These are phyloP conservation scores for Ilyonectria sp. DNA, from an alignment of 2,329 filamentous ascomycete species.

Conservation along the genomic window DNA sequence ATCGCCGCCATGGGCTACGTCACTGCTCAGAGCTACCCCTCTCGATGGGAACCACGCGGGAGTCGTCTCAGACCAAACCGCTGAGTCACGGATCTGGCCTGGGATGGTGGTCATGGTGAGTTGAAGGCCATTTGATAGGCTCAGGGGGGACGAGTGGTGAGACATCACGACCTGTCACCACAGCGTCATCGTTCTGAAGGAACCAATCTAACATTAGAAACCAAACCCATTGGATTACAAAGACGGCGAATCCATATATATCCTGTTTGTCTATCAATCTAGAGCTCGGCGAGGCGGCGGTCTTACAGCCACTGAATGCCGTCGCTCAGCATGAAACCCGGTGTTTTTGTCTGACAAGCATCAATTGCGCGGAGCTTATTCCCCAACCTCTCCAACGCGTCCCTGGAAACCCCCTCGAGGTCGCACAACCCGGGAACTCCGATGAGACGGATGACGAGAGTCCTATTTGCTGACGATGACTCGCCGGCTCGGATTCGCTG, in stretches of 20 bases:
- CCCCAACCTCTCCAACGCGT: not conserved
- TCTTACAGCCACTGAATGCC: not conserved
- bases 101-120: constrained; percentile 16
- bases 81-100: constrained; percentile 9
- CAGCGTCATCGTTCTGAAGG: constrained; percentile 14
- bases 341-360: constrained; percentile 5
- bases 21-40: constrained; percentile 2
- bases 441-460: constrained; percentile 7
- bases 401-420: not conserved
- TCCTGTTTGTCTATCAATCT: not conserved
- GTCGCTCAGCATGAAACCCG: not conserved
- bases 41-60: not conserved
- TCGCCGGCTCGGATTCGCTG: constrained; percentile 2
- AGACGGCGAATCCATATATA: not conserved
- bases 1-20: constrained; percentile 7
- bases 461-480: not conserved
- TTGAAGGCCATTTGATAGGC: constrained; percentile 14
- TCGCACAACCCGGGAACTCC: too few relatives aligned
- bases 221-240: constrained; percentile 1
- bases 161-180: constrained; percentile 2
- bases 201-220: not conserved
- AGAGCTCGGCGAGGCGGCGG: not conserved
- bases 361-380: not conserved
- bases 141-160: not conserved
- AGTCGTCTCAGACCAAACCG: constrained; percentile 1